Evolutionary conservation across 2,329 filamentous ascomycete genomes (phyloP).

Genomic region (Chaetomium sp.): DNA sequence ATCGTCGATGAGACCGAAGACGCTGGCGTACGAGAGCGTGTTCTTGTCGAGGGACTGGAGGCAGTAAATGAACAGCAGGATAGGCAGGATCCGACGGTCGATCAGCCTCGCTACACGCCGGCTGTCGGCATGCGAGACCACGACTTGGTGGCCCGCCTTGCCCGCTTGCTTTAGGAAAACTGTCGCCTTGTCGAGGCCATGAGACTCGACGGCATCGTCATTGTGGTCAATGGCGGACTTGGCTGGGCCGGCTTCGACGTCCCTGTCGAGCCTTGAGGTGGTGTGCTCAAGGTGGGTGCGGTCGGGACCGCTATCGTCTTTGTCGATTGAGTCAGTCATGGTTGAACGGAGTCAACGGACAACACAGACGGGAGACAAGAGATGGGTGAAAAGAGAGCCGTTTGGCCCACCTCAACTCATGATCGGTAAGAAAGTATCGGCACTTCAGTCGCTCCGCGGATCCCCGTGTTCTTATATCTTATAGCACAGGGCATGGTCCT

Average conservation of each 20-base stretch:
- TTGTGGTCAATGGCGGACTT: neutral
- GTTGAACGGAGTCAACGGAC: neutral
- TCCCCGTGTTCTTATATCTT: neutral
- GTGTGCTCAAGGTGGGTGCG: neutral
- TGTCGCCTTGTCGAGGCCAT: conserved; percentile 1
- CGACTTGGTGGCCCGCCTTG: neutral
- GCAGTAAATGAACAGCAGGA: conserved; percentile 51
- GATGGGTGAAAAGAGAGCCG: neutral
- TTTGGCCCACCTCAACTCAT: neutral
- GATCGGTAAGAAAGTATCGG: neutral
- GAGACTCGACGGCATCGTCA: neutral
- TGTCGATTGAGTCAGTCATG: neutral
- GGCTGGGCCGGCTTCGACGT: neutral
- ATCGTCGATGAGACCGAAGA: conserved; percentile 43
- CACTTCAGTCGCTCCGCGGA: neutral
- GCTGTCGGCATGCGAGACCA: neutral
- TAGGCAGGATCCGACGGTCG: conserved; percentile 43
- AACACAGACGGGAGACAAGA: neutral
- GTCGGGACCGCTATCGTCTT: neutral
- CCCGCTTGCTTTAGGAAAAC: neutral
- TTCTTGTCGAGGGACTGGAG: conserved; percentile 51
- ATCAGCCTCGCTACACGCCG: conserved; percentile 40
- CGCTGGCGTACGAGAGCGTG: conserved; percentile 19
- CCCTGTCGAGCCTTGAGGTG: neutral
- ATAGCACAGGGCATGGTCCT: too few relatives aligned